A percentile compares a stretch with the other conserved stretches of the same genome.
Conservation (phyloP, 1,284 basidiomycete species). For the Trametes hirsuta region DNA sequence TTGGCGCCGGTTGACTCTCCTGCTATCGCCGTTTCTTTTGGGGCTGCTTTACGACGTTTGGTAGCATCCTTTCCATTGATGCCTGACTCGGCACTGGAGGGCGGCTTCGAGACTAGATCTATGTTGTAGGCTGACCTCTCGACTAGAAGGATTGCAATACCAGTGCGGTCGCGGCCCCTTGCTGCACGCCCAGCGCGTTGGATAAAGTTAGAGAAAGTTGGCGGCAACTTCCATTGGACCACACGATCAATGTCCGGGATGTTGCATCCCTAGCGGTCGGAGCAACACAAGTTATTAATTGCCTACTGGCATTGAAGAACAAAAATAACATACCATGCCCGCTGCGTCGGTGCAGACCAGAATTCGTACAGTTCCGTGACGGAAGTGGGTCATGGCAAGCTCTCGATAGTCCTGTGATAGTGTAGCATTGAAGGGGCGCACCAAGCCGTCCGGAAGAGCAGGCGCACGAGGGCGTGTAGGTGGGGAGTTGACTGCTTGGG, state of each 20-base stretch:
- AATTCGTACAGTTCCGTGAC: constrained; percentile 13
- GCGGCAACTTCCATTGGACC: constrained; percentile 31
- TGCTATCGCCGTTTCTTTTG: no score
- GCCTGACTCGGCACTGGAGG: no score
- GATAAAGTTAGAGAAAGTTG: constrained; percentile 27
- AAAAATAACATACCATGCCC: constrained; percentile 30
- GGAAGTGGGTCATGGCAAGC: constrained; percentile 22
- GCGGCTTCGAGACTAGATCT: not conserved
- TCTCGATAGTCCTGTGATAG: constrained; percentile 19
- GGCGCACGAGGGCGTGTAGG: no score
- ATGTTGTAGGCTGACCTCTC: constrained; percentile 22
- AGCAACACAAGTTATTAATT: no score
- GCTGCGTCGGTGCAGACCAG: constrained; percentile 35
- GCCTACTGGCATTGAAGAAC: no score
- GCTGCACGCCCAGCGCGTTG: constrained; percentile 32
- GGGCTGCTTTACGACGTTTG: no score
- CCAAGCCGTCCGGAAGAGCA: not conserved
- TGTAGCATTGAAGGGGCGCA: constrained; percentile 28
- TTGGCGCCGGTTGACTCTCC: no score
- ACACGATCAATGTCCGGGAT: constrained; percentile 30
- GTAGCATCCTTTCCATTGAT: no score
- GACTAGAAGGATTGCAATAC: constrained; percentile 29
- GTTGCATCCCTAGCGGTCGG: constrained; percentile 34
- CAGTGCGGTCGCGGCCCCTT: constrained; percentile 10
- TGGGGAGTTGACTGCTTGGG: no score